A percentile compares a stretch with the other conserved stretches of the same genome.
Conservation (phyloP, 73 alveolate genomes). For the Paramecium bursaria region DNA sequence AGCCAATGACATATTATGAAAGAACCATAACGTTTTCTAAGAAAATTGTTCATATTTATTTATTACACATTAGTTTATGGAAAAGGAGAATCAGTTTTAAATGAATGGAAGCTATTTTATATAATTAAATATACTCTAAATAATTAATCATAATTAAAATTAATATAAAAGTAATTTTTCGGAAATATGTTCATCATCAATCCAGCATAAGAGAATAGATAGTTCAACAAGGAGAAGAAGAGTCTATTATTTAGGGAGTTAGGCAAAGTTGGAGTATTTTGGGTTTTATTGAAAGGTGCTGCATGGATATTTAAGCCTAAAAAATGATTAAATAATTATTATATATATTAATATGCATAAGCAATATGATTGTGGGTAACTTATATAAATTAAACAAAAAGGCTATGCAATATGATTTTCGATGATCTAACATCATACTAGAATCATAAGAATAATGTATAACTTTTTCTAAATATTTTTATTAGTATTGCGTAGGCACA, state of each 20-base stretch:
- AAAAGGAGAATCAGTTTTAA: too few species aligned
- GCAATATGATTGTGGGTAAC: background rate
- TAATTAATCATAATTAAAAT: too few species aligned
- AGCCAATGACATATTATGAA: too few species aligned
- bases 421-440: constrained; percentile 26
- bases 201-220: background rate
- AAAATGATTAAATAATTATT: too few species aligned
- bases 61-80: too few species aligned
- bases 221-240: background rate
- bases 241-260: background rate
- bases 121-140: too few species aligned
- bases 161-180: too few species aligned
- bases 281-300: background rate
- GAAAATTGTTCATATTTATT: too few species aligned
- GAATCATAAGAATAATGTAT: constrained; percentile 52
- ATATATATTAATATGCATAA: too few species aligned
- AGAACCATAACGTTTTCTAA: too few species aligned
- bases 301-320: background rate
- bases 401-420: constrained; percentile 20
- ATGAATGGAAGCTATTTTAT: too few species aligned
- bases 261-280: background rate
- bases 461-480: constrained; percentile 4
- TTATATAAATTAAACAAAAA: background rate
- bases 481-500: constrained; percentile 47
- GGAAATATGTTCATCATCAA: background rate